Percentiles rank a stretch among this genome's conserved stretches.
These are phyloP conservation scores for Neostapfia colusana DNA, from an alignment of 176 grass and related monocot genomes.

Conservation along the genomic window DNA sequence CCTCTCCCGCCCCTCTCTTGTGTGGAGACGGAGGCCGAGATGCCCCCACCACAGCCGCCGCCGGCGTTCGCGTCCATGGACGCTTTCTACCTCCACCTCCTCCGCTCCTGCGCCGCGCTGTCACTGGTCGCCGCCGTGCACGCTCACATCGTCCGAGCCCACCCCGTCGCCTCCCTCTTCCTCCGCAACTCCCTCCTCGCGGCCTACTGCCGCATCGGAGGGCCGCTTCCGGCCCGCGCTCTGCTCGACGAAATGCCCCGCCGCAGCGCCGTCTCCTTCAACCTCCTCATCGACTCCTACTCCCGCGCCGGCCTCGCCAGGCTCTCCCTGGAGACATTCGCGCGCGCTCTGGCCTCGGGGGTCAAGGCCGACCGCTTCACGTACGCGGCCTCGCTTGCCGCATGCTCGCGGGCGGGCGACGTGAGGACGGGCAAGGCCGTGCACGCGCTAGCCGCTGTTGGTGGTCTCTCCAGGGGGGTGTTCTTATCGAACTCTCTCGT, in stretches of 20 bases:
- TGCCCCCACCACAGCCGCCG: not conserved
- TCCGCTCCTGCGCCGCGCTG: conserved; percentile 37
- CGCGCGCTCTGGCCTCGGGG: conserved; percentile 3
- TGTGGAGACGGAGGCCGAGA: not conserved
- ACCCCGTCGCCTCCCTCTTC: conserved; percentile 42
- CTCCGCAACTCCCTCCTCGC: conserved; percentile 58
- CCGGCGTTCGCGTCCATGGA: conserved; percentile 31
- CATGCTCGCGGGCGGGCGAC: conserved; percentile 36
- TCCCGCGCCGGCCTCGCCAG: conserved; percentile 20
- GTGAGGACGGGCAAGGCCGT: conserved; percentile 45
- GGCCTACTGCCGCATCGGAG: conserved; percentile 45
- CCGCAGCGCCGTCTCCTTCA: conserved; percentile 60
- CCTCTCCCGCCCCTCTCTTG: not conserved
- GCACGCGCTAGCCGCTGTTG: conserved; percentile 45
- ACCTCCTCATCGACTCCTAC: conserved; percentile 55
- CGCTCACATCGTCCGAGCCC: conserved; percentile 44
- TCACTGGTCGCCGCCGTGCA: conserved; percentile 41
- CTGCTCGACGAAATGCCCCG: conserved; percentile 69
- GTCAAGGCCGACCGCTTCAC: conserved; percentile 54
- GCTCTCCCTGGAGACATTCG: conserved; percentile 32
- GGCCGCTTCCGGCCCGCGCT: conserved; percentile 8
- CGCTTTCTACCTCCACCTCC: conserved; percentile 43
- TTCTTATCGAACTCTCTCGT: conserved; percentile 63
- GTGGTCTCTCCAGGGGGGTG: conserved; percentile 26
- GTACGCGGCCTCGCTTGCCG: conserved; percentile 39